Evolutionary conservation across 805 yeast genomes (phyloP).

Genomic region (Suhomyces pyralidae): DNA sequence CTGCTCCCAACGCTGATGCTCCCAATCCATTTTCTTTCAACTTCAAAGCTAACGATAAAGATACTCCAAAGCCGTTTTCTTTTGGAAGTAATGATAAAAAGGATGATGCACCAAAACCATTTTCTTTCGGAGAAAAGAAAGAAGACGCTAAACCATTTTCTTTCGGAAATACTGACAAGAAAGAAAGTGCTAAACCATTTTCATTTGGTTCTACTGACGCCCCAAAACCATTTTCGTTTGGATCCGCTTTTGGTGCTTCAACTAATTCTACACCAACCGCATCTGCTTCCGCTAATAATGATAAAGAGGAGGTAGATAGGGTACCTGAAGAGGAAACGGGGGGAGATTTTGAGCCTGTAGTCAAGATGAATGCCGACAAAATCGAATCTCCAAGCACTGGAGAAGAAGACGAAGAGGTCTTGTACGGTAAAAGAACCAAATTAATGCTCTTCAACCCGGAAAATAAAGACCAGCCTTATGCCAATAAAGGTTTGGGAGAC

Average conservation of each 20-base stretch:
- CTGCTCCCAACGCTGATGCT: not conserved
- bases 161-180: not conserved
- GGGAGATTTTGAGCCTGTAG: constrained; percentile 45
- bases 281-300: constrained; percentile 16
- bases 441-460: constrained; percentile 57
- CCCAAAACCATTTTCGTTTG: constrained; percentile 1
- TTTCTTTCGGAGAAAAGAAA: not conserved
- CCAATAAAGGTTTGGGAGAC: constrained; percentile 75
- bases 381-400: constrained; percentile 59
- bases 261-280: not conserved
- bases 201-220: not conserved
- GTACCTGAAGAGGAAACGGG: constrained; percentile 46
- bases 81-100: not conserved
- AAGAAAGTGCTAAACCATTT: constrained; percentile 2
- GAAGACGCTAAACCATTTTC: not conserved
- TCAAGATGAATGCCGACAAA: constrained; percentile 38
- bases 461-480: constrained; percentile 50
- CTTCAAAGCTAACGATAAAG: constrained; percentile 9
- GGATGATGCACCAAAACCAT: constrained; percentile 5
- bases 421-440: constrained; percentile 68
- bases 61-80: constrained; percentile 4
- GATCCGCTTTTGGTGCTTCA: constrained; percentile 1
- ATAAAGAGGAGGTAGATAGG: constrained; percentile 14
- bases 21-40: constrained; percentile 7
- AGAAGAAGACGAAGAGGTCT: constrained; percentile 73